phyloP scores from a whole-genome alignment of 768 basidiomycete genomes.

The Lactarius evosmus region DNA sequence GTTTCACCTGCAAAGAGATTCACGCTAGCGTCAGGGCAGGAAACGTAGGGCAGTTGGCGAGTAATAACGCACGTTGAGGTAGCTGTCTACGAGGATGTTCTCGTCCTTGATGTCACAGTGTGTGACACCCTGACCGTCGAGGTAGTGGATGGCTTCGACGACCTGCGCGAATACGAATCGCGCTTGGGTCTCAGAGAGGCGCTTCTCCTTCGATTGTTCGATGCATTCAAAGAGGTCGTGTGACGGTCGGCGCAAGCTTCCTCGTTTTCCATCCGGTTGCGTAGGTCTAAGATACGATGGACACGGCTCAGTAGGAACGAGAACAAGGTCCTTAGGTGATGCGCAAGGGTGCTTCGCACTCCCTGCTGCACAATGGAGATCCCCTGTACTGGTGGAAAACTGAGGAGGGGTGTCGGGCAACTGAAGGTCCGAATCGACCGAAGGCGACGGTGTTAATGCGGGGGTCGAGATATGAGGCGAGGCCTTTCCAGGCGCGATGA shows the following conservation, averaged over 20 bases:
- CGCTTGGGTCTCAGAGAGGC: conserved; percentile 74
- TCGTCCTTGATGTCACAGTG: conserved; percentile 99
- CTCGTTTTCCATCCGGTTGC: conserved; percentile 30
- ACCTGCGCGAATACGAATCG: conserved; percentile 85
- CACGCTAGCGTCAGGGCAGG: conserved; percentile 22
- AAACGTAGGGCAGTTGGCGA: neutral
- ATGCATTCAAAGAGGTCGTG: conserved; percentile 96
- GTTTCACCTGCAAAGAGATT: conserved; percentile 63
- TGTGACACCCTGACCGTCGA: conserved; percentile 78
- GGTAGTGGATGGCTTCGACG: conserved; percentile 78
- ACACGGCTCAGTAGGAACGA: conserved; percentile 3
- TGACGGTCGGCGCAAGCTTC: conserved; percentile 67
- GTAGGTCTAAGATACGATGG: conserved; percentile 27
- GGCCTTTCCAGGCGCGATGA: conserved; percentile 10
- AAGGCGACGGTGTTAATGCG: conserved; percentile 27
- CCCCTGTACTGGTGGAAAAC: conserved; percentile 4
- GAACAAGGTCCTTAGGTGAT: conserved; percentile 7
- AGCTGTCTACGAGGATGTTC: conserved; percentile 77
- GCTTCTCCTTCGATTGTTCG: conserved; percentile 77
- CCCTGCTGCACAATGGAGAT: conserved; percentile 12
- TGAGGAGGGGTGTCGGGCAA: conserved; percentile 24
- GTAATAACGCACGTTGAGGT: conserved; percentile 54
- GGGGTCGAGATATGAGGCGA: conserved; percentile 26
- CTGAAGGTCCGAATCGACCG: conserved; percentile 23
- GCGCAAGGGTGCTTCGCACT: conserved; percentile 3